These are phyloP conservation scores for Penicillium paradoxum DNA, from an alignment of 495 filamentous ascomycete species.

Conservation along the genomic window DNA sequence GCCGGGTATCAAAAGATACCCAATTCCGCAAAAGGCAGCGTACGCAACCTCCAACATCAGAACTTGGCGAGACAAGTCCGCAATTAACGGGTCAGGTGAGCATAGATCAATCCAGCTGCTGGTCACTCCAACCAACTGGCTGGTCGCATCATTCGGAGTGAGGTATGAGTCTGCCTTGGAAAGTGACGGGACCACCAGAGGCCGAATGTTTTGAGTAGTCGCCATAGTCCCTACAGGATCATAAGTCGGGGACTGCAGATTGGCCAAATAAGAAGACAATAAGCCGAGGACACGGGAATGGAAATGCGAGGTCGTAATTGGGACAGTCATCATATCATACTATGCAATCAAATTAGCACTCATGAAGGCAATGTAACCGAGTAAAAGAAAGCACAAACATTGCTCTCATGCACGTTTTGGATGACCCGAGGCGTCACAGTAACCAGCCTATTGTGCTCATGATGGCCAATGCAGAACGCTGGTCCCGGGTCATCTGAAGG, in stretches of 20 bases:
- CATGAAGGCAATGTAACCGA: not conserved
- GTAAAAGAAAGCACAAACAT: conserved; percentile 29
- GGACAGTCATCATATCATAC: conserved; percentile 91
- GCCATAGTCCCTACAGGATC: conserved; percentile 33
- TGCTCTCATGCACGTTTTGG: conserved; percentile 58
- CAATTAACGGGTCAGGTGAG: conserved; percentile 74
- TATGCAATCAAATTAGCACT: conserved; percentile 30
- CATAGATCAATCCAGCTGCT: conserved; percentile 90
- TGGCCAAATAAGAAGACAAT: conserved; percentile 53
- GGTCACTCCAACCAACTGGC: conserved; percentile 64
- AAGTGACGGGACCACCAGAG: conserved; percentile 63
- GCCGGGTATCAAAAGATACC: conserved; percentile 74
- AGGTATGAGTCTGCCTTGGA: conserved; percentile 68
- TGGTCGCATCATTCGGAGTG: conserved; percentile 64
- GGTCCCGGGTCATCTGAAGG: conserved; percentile 54
- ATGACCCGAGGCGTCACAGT: conserved; percentile 61
- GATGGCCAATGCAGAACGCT: conserved; percentile 75
- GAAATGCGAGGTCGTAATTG: conserved; percentile 81
- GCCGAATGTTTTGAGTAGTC: conserved; percentile 37
- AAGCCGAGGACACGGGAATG: conserved; percentile 66
- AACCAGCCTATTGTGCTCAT: conserved; percentile 62
- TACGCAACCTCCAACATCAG: conserved; percentile 88
- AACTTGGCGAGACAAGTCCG: conserved; percentile 80
- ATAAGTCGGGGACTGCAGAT: conserved; percentile 24
- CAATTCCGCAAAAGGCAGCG: conserved; percentile 87